These are phyloP conservation scores for Lachnellula cervina DNA, from an alignment of 2,329 filamentous ascomycete genomes.

Conservation along the genomic window DNA sequence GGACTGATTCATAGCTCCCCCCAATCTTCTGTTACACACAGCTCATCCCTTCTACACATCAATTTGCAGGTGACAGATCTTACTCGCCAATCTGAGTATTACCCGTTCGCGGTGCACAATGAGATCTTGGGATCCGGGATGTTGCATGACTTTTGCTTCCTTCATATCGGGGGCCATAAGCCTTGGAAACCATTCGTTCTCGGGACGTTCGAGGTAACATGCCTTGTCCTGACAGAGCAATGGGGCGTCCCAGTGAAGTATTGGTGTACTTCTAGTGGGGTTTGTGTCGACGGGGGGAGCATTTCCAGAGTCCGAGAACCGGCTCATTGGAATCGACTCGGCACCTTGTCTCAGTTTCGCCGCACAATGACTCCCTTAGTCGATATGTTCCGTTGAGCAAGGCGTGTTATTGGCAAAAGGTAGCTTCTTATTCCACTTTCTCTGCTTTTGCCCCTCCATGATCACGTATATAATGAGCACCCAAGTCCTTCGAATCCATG, in stretches of 20 bases:
- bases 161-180: not conserved
- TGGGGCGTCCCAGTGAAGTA: not conserved
- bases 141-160: constrained; percentile 10
- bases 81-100: constrained; percentile 22
- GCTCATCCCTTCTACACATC: not conserved
- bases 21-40: not conserved
- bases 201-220: not conserved
- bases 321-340: constrained; percentile 1
- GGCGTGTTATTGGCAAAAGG: not conserved
- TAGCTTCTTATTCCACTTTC: constrained; percentile 8
- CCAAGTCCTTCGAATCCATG: constrained; percentile 18
- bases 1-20: not conserved
- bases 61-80: constrained; percentile 11
- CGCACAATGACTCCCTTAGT: not conserved
- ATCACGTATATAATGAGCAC: constrained; percentile 21
- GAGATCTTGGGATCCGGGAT: constrained; percentile 20
- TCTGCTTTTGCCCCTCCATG: constrained; percentile 2
- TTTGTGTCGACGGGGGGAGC: not conserved
- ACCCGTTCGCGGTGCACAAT: constrained; percentile 11
- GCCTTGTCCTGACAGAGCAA: not conserved
- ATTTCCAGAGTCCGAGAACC: not conserved
- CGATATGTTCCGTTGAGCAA: not conserved
- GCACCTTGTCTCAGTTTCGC: not conserved
- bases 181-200: not conserved
- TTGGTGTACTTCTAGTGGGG: not conserved